Base-by-base conservation (phyloP, 2,329 filamentous ascomycete species). In the Venturiaceae sp. region DNA sequence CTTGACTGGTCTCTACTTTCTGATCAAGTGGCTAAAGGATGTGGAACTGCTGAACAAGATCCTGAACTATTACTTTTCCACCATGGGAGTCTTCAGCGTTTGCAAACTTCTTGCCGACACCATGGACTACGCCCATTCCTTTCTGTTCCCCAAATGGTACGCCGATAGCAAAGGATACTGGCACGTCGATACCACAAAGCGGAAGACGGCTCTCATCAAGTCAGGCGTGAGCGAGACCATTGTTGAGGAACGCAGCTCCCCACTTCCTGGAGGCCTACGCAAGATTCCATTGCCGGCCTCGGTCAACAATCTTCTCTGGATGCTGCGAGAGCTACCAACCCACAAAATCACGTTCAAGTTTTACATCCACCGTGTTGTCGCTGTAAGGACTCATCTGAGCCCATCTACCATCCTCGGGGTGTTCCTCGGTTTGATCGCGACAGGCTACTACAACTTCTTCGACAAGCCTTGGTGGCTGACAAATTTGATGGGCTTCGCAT, bases 1-100 rank as follows among this genome's bases (percentile, higher is more conserved):
- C 1, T 81, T 97, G 8, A 80, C 84, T 44, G 84, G 84, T 5
- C 78, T 97, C 13, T 97, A 97, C 75, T 86, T 92, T 65, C 77
- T 96, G 60, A 90, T 97, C 68, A 90, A 95, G 70, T 94, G 87
- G 81, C 82, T 96, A 58, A 79, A 92, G 63, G 89, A 96, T 66
- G 86, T 91, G 0, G 79, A 84, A 11, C 76, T 95, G 23, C 74
- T 97, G 66, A 96, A 92, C 75, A 88, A 86, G 71, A 81, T 95
- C 39, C 75, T 97, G 23, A 86, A 88, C 39, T 84, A 81, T 67
- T 96, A 97, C 75, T 92, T 96, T 73, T 88, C 88, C 3, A 71
- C 83, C 60, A 84, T 92, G 68, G 90, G 89, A 0, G 72, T 95
- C n/a, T 85, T 88, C 62, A 90, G 89, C 61, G 79, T 94, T 16